These are phyloP conservation scores for Marasmius oreades DNA, from an alignment of 1,284 basidiomycete species.

Conservation along the genomic window DNA sequence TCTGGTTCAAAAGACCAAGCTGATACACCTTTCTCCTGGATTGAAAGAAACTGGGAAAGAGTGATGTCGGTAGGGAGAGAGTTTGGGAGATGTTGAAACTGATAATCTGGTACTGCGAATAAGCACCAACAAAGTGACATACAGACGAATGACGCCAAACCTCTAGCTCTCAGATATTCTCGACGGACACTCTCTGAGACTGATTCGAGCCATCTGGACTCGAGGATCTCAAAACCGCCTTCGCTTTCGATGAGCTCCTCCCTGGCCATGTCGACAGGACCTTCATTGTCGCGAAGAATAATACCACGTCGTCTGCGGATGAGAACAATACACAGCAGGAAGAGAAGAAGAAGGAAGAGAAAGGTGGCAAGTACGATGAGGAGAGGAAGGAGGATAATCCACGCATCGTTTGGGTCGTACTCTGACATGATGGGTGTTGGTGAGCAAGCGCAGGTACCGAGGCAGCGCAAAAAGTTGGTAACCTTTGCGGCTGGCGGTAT, in stretches of 20 bases:
- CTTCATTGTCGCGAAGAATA: slow-evolving; percentile 81
- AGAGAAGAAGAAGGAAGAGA: slow-evolving; percentile 87
- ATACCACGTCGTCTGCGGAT: slow-evolving; percentile 81
- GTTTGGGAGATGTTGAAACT: slow-evolving; percentile 88
- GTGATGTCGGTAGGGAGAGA: slow-evolving; percentile 95
- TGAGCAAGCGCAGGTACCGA: background rate
- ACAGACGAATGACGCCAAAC: slow-evolving; percentile 40
- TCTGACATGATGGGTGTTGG: slow-evolving; percentile 8
- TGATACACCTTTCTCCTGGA: slow-evolving; percentile 96
- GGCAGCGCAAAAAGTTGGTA: background rate
- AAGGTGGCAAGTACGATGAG: slow-evolving; percentile 92
- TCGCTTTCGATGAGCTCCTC: slow-evolving; percentile 89
- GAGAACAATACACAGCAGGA: slow-evolving; percentile 84
- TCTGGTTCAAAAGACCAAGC: slow-evolving; percentile 98
- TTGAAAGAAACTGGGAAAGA: slow-evolving; percentile 93
- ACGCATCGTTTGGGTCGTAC: slow-evolving; percentile 47
- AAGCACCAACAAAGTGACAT: slow-evolving; percentile 8
- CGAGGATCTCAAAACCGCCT: slow-evolving; percentile 88
- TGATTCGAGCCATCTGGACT: slow-evolving; percentile 90
- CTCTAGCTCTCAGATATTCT: slow-evolving; percentile 85
- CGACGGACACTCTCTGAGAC: slow-evolving; percentile 66
- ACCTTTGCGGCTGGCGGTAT: background rate
- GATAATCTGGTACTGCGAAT: slow-evolving; percentile 64
- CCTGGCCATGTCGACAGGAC: slow-evolving; percentile 90
- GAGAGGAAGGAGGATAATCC: slow-evolving; percentile 84